These are phyloP conservation scores for Solanum clarkiae DNA, from an alignment of 257 asterid species.

Conservation along the genomic window DNA sequence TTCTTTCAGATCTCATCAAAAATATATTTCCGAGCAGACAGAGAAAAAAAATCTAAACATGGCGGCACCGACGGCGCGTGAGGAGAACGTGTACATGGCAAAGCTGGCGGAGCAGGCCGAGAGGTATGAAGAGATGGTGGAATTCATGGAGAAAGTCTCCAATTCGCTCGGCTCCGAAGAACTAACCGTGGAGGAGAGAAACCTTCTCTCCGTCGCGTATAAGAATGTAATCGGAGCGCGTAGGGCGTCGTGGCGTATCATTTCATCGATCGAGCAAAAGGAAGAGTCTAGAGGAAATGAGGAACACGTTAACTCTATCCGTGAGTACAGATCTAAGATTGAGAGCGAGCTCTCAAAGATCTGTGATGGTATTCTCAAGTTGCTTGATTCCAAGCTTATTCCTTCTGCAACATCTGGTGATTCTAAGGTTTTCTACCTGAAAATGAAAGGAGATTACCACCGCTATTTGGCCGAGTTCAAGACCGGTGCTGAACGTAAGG, in stretches of 20 bases:
- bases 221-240: constrained; percentile 70
- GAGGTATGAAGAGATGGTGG: constrained; percentile 71
- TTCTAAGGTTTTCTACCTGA: constrained; percentile 71
- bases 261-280: constrained; percentile 69
- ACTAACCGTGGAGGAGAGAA: constrained; percentile 58
- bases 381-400: constrained; percentile 43
- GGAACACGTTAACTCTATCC: constrained; percentile 46
- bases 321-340: constrained; percentile 56
- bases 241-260: constrained; percentile 66
- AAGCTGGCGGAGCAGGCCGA: constrained; percentile 76
- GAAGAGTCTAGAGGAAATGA: constrained; percentile 82
- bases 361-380: constrained; percentile 67
- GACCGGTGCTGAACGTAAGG: constrained; percentile 54
- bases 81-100: constrained; percentile 72
- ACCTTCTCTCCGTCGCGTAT: constrained; percentile 63
- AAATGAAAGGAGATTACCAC: constrained; percentile 81
- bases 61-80: constrained; percentile 40
- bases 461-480: constrained; percentile 77
- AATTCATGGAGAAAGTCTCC: constrained; percentile 60
- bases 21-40: neutral
- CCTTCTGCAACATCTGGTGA: constrained; percentile 55
- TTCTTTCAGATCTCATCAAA: neutral
- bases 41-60: neutral
- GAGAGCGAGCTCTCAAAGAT: constrained; percentile 51
- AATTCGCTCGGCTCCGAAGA: constrained; percentile 40